phyloP scores from a whole-genome alignment of 2,329 filamentous ascomycete species.

The Raffaelea deltoideospora region DNA sequence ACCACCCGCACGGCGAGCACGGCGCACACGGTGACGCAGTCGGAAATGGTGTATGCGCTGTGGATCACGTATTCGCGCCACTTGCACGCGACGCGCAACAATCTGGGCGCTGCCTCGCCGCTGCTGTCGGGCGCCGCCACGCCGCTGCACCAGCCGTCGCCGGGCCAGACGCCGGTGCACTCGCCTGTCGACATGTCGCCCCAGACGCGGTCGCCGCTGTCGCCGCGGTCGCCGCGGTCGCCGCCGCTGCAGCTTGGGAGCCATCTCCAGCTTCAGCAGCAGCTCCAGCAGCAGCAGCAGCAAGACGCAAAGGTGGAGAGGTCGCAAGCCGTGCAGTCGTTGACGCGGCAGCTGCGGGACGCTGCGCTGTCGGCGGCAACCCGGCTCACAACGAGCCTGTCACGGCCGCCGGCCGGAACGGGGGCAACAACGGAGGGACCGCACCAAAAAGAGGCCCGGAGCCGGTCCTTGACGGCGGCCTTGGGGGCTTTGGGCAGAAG shows the following conservation, averaged over 20 bases:
- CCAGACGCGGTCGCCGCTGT: no score
- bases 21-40: slow-evolving; percentile 36
- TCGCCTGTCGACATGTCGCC: slow-evolving; percentile 41
- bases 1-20: slow-evolving; percentile 23
- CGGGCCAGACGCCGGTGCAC: slow-evolving; percentile 51
- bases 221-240: no score
- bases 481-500: no score
- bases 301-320: no score
- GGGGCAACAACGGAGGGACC: neutral
- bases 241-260: slow-evolving; percentile 21
- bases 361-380: slow-evolving; percentile 39
- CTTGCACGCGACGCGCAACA: slow-evolving; percentile 58
- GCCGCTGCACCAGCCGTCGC: slow-evolving; percentile 63
- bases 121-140: slow-evolving; percentile 49
- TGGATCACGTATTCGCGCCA: slow-evolving; percentile 97
- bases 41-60: slow-evolving; percentile 80
- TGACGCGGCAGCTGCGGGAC: slow-evolving; percentile 42
- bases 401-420: slow-evolving; percentile 4
- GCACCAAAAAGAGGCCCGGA: no score
- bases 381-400: slow-evolving; percentile 24
- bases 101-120: slow-evolving; percentile 46
- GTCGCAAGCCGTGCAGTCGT: no score
- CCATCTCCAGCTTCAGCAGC: slow-evolving; percentile 18
- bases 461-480: no score
- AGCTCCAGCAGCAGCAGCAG: no score